Percentiles rank a stretch among this genome's conserved stretches.
These are phyloP conservation scores for Magnusiomyces fungicola DNA, from an alignment of 1,139 yeast genomes.

Conservation along the genomic window DNA sequence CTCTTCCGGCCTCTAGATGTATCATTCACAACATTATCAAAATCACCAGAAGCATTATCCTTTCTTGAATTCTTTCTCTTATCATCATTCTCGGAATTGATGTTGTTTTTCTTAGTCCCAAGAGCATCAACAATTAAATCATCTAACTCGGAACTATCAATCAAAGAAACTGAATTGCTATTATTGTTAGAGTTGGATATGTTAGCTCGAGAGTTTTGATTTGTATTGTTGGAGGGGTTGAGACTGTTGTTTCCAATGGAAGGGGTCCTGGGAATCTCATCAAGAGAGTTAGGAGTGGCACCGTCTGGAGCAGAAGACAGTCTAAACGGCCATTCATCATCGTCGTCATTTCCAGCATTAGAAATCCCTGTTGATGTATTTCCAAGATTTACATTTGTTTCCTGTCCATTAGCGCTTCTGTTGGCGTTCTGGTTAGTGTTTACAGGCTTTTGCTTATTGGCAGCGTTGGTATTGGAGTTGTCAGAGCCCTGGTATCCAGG, in stretches of 20 bases:
- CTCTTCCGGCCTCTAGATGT: background rate
- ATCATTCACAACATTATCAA: background rate
- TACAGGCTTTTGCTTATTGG: background rate
- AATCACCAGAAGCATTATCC: background rate
- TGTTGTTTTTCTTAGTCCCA: background rate
- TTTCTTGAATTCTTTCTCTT: background rate
- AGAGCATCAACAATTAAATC: background rate
- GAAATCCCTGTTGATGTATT: too few species aligned
- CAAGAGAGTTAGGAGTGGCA: too few species aligned
- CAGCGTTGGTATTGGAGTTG: background rate
- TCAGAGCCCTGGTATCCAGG: background rate
- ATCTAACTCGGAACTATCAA: background rate
- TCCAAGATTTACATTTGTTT: too few species aligned
- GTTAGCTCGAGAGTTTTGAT: background rate
- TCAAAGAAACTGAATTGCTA: background rate
- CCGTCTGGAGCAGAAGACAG: slow-evolving; percentile 8
- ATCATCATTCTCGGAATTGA: background rate
- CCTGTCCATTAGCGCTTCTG: background rate
- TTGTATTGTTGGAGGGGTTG: background rate
- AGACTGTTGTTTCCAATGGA: background rate
- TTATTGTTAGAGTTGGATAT: background rate
- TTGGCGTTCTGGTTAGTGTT: background rate
- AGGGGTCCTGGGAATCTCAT: background rate
- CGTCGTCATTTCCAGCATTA: background rate
- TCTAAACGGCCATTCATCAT: slow-evolving; percentile 12